Conservation (phyloP, 2,329 filamentous ascomycete genomes). For the Pleomassaria siparia region DNA sequence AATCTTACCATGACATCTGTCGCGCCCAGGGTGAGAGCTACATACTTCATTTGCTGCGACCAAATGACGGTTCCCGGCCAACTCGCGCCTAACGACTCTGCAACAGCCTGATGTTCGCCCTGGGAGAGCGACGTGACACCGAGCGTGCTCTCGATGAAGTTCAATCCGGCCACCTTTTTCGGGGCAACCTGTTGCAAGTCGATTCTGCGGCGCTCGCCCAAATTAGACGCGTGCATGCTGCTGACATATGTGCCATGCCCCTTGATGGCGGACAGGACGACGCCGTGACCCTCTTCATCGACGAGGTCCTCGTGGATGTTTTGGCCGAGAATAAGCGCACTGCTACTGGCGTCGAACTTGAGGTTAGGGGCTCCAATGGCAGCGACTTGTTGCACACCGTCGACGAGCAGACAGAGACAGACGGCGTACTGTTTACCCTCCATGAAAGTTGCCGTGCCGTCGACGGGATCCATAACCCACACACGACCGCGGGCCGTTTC, state of each 20-base stretch:
- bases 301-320: conserved; percentile 42
- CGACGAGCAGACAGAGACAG: conserved; percentile 59
- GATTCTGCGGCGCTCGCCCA: conserved; percentile 38
- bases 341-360: conserved; percentile 38
- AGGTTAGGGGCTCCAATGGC: conserved; percentile 65
- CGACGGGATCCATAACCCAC: conserved; percentile 67
- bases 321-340: conserved; percentile 9
- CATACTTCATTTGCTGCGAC: conserved; percentile 58
- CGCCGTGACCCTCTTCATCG: conserved; percentile 46
- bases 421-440: conserved; percentile 64
- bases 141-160: conserved; percentile 50
- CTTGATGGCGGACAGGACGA: conserved; percentile 51
- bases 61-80: conserved; percentile 56
- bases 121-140: conserved; percentile 44
- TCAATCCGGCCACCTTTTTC: conserved; percentile 35
- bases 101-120: conserved; percentile 41
- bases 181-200: conserved; percentile 9
- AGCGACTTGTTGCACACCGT: conserved; percentile 60
- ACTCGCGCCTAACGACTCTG: conserved; percentile 39
- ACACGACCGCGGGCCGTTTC: conserved; percentile 50
- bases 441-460: conserved; percentile 65
- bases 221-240: conserved; percentile 36
- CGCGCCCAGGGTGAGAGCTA: conserved; percentile 53
- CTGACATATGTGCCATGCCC: conserved; percentile 49
- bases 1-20: conserved; percentile 54